These are phyloP conservation scores for Candida multigemmis DNA, from an alignment of 805 yeast species.

Conservation along the genomic window DNA sequence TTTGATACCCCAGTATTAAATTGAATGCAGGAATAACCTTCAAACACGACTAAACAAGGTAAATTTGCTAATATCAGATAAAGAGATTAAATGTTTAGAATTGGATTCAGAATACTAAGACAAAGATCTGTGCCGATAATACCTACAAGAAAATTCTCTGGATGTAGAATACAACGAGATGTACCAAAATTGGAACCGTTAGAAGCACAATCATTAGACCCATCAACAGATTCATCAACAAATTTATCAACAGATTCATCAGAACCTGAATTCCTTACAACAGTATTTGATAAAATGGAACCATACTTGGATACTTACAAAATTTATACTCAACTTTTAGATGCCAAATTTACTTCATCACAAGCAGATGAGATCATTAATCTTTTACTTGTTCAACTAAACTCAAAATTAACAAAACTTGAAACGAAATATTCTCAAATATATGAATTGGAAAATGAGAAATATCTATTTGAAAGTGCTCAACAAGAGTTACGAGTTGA, in stretches of 20 bases:
- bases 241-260: background rate
- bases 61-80: too few relatives aligned
- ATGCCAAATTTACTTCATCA: conserved; percentile 48
- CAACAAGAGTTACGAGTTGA: conserved; percentile 80
- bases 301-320: conserved; percentile 40
- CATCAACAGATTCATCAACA: background rate
- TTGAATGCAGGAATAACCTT: too few relatives aligned
- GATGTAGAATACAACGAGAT: too few relatives aligned
- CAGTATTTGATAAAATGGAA: conserved; percentile 44
- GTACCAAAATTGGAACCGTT: too few relatives aligned
- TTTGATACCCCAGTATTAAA: too few relatives aligned
- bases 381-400: conserved; percentile 34
- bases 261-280: conserved; percentile 29
- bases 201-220: too few relatives aligned
- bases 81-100: background rate
- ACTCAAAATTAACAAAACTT: conserved; percentile 33
- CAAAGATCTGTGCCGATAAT: too few relatives aligned
- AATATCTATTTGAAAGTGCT: conserved; percentile 85
- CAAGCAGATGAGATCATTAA: conserved; percentile 56
- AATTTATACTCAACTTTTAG: conserved; percentile 42
- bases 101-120: background rate
- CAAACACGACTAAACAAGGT: too few relatives aligned
- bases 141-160: background rate
- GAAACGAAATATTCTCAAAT: conserved; percentile 39
- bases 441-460: conserved; percentile 78